phyloP scores from a whole-genome alignment of 1,139 yeast genomes.

The Geotrichum europaeum region DNA sequence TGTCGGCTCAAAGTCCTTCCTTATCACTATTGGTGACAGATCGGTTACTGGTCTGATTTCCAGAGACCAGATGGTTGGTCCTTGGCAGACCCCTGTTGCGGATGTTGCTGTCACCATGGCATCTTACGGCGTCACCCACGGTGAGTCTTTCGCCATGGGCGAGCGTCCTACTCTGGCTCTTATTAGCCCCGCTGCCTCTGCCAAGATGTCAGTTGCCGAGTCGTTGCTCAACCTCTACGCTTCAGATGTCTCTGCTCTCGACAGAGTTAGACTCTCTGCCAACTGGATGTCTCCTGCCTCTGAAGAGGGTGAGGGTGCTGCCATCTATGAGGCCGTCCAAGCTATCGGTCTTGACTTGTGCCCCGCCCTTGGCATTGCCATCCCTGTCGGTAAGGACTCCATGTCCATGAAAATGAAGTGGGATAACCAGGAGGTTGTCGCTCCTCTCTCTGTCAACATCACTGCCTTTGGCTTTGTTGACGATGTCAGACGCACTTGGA shows the following conservation, averaged over 20 bases:
- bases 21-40: slow-evolving; percentile 96
- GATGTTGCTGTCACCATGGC: slow-evolving; percentile 97
- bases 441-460: slow-evolving; percentile 87
- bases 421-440: slow-evolving; percentile 76
- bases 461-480: slow-evolving; percentile 89
- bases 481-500: slow-evolving; percentile 89
- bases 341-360: slow-evolving; percentile 94
- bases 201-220: slow-evolving; percentile 95
- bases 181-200: slow-evolving; percentile 91
- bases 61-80: slow-evolving; percentile 98
- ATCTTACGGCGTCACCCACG: slow-evolving; percentile 77
- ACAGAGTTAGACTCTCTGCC: slow-evolving; percentile 81
- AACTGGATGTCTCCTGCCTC: slow-evolving; percentile 99
- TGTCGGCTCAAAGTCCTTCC: slow-evolving; percentile 91
- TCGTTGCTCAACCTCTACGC: slow-evolving; percentile 84
- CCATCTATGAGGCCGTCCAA: slow-evolving; percentile 92
- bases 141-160: slow-evolving; percentile 98
- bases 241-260: slow-evolving; percentile 74
- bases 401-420: slow-evolving; percentile 99
- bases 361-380: slow-evolving; percentile 83
- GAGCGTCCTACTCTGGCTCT: slow-evolving; percentile 91
- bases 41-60: slow-evolving; percentile 94
- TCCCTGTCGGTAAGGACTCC: slow-evolving; percentile 98
- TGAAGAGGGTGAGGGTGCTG: slow-evolving; percentile 93
- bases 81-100: slow-evolving; percentile 99